Base-by-base conservation (phyloP, 164 flowering plant genomes). In the Stephania japonica region DNA sequence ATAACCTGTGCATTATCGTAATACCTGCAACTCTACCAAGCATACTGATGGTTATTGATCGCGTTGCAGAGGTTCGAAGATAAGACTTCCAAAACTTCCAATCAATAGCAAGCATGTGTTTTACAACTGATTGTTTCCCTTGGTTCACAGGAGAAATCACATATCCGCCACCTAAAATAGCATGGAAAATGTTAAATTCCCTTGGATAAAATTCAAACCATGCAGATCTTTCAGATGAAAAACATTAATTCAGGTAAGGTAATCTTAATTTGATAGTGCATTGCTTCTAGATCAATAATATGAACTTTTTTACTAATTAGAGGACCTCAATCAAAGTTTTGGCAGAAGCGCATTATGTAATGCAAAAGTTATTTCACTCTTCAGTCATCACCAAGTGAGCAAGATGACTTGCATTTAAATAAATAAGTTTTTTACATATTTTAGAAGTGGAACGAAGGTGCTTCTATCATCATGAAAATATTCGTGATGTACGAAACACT, bases 101-200 rank as follows among this genome's bases (percentile, higher is more conserved):
- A 70, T 95, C 98, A 64, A 93, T 82, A 19, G 98, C 89, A 77
- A 92, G 91, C 99, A 95, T 95, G 84, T 95, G 97, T 74, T 87
- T 95, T 10, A 95, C 93, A 66, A 93, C 86, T 21, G 94, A 90
- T 49, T 84, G 83, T 69, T 85, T 89, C 32, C 94, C 96, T 67
- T 87, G 84, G 77, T 85, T 84, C 18, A 85, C 76, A 0, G 99
- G 98, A 76, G 91, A 81, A 71, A 92, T 81, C 24, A 93, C 93
- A 76, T 85, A 95, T 73, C 99, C 99, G 59, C 99, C 99, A 80
- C 99, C 99, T 94, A 79, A 72, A 32, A 63, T 63, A 65, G 69
- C 62, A 16, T 59, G 64, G 27, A 4, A 68, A 62, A 50, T 12
- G 21, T 41, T n/a, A 6, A 27, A 69, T 12, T 24, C 64, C 19